These are phyloP conservation scores for Fusarium redolens DNA, from an alignment of 2,329 filamentous ascomycete genomes.

Conservation along the genomic window DNA sequence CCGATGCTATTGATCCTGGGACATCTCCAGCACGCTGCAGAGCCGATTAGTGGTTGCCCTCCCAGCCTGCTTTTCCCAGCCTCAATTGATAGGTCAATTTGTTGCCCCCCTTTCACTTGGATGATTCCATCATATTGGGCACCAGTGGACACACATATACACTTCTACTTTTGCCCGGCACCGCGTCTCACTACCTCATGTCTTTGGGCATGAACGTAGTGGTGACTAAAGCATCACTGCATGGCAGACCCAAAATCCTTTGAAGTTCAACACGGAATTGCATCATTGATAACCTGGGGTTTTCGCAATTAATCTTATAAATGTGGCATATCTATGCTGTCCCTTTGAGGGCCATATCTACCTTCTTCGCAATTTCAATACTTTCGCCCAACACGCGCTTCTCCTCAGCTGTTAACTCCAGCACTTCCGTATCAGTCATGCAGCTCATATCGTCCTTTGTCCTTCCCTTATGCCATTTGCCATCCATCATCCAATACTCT, in stretches of 20 bases:
- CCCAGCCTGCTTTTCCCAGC: not conserved
- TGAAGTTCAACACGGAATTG: accelerated
- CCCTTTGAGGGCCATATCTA: constrained; percentile 1
- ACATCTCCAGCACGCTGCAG: not conserved
- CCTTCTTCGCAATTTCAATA: constrained; percentile 20
- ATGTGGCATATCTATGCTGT: not conserved
- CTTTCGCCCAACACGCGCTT: constrained; percentile 4
- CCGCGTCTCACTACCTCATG: too few relatives aligned
- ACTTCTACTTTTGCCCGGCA: not conserved
- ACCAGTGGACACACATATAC: not conserved
- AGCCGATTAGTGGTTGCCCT: not conserved
- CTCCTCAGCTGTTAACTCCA: constrained; percentile 10
- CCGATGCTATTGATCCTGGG: not conserved
- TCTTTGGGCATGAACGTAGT: not conserved
- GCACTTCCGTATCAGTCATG: constrained; percentile 43
- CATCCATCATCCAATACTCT: constrained; percentile 54
- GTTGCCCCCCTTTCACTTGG: not conserved
- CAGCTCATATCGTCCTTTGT: constrained; percentile 51
- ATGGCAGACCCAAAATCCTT: too few relatives aligned
- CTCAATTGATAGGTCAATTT: not conserved
- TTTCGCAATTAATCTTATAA: not conserved
- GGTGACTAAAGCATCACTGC: not conserved
- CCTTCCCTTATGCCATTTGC: constrained; percentile 49
- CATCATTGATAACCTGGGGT: accelerated
- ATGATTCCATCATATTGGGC: not conserved